These are phyloP conservation scores for Monosporascus ibericus DNA, from an alignment of 2,329 filamentous ascomycete species.

Conservation along the genomic window DNA sequence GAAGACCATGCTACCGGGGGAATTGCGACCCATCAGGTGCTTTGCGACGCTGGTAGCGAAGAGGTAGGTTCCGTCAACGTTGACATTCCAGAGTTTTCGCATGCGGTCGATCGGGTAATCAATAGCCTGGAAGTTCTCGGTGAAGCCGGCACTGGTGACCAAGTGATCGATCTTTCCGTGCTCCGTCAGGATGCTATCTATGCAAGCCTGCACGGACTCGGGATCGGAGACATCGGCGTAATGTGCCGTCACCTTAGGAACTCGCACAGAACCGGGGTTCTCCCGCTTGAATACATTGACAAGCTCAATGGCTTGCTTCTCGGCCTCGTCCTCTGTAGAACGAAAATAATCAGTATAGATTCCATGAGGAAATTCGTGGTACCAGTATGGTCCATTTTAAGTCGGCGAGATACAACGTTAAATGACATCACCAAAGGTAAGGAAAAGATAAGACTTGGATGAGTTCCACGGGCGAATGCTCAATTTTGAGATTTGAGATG, in stretches of 20 bases:
- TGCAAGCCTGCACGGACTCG: slow-evolving; percentile 67
- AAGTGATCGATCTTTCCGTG: slow-evolving; percentile 86
- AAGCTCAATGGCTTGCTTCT: slow-evolving; percentile 67
- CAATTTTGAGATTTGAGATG: neutral
- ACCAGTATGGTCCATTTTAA: neutral
- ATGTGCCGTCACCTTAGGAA: slow-evolving; percentile 83
- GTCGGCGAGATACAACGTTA: neutral
- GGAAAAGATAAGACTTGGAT: neutral
- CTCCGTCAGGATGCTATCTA: slow-evolving; percentile 60
- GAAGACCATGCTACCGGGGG: slow-evolving; percentile 80
- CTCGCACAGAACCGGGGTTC: slow-evolving; percentile 65
- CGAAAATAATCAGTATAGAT: slow-evolving; percentile 10
- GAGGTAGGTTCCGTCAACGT: slow-evolving; percentile 86
- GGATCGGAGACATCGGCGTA: slow-evolving; percentile 81
- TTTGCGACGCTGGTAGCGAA: slow-evolving; percentile 80
- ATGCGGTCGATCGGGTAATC: slow-evolving; percentile 87
- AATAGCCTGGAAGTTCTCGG: slow-evolving; percentile 89
- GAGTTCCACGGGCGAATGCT: neutral
- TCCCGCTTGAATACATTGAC: slow-evolving; percentile 71
- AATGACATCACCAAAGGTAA: neutral
- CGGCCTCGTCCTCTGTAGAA: slow-evolving; percentile 69
- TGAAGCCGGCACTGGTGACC: slow-evolving; percentile 94
- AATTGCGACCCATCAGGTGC: slow-evolving; percentile 78
- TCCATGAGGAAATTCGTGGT: neutral
- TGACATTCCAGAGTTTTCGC: slow-evolving; percentile 90